Base-by-base conservation (phyloP, 2,329 filamentous ascomycete species). In the Achaetomium macrosporum region DNA sequence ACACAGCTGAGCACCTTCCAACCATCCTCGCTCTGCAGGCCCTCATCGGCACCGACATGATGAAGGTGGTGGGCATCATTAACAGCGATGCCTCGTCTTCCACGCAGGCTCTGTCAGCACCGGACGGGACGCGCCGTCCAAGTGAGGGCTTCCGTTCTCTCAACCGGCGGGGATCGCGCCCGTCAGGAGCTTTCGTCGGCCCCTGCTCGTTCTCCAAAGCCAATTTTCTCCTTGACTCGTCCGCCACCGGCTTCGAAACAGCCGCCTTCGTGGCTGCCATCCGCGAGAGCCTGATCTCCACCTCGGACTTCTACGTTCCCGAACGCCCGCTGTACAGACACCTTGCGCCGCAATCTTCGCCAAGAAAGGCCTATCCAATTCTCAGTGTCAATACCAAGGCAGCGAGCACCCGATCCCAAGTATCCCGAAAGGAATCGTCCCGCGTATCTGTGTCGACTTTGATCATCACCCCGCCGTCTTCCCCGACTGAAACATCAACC, bases 51-150 rank as follows among this genome's bases (percentile, higher is more conserved):
- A 68, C 71, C 1, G 74, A 81, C 33, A 62, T 80, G 19, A 71
- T 85, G 66, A 83, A 80, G 62, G 73, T 85, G 6, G 79, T 78
- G 3, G 79, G 79, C 11, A 75, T 85, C 35, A 64, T 84, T 10
- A 70, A 77, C 54, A 64, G 74, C 10, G 68, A 70, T 15, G 68
- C 67, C 55, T 52, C 57, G 2, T 8, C 17, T 25, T 39, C 46
- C 17, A 59, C 64, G 5, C 63, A 60, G 39, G 45, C 58, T 13
- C 43, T 59, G 65, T 5, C 63, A 55, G 33, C 44, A 53, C 29
- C 54, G 15, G 47, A 51, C 15, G 12, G 37, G 7, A 40, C 60
- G 63, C 10, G 65, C 66, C 30, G 58, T 66, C 7, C 55, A 31
- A 33, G 57, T 64, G 49, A 57, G 30, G 50, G 51, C 30, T 55